Conservation (phyloP, 192 early-diverging fungal genomes). For the Anaeromyces robustus region DNA sequence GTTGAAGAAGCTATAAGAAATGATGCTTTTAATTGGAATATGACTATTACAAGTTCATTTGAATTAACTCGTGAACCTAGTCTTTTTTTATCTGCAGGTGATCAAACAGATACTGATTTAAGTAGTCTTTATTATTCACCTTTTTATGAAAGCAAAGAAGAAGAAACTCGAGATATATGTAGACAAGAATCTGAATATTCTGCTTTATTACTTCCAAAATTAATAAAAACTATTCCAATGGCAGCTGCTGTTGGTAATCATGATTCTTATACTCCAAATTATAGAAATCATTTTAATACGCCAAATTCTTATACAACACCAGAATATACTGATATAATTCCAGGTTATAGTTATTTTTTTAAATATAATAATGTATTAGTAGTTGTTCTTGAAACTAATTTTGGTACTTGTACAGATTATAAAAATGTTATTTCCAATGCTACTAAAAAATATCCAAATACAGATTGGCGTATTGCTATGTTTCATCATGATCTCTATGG, state of each 20-base stretch:
- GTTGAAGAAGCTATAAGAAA: neutral
- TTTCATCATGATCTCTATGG: neutral
- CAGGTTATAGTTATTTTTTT: neutral
- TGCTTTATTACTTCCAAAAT: neutral
- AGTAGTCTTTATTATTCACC: no score
- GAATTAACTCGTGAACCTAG: neutral
- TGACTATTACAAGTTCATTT: neutral
- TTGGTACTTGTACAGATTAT: neutral
- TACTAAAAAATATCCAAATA: neutral
- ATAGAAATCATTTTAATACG: neutral
- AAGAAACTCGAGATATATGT: no score
- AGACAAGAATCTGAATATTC: no score
- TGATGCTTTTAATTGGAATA: neutral
- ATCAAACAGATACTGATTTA: no score
- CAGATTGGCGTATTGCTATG: neutral
- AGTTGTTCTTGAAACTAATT: neutral
- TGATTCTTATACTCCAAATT: neutral
- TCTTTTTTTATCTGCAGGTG: neutral
- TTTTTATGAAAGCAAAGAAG: no score
- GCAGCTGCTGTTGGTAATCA: neutral
- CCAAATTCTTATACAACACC: neutral
- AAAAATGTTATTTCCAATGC: neutral
- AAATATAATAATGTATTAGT: neutral
- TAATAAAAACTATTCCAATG: neutral
- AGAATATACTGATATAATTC: neutral